phyloP scores from a whole-genome alignment of 805 yeast species.

The Candida patagonica region DNA sequence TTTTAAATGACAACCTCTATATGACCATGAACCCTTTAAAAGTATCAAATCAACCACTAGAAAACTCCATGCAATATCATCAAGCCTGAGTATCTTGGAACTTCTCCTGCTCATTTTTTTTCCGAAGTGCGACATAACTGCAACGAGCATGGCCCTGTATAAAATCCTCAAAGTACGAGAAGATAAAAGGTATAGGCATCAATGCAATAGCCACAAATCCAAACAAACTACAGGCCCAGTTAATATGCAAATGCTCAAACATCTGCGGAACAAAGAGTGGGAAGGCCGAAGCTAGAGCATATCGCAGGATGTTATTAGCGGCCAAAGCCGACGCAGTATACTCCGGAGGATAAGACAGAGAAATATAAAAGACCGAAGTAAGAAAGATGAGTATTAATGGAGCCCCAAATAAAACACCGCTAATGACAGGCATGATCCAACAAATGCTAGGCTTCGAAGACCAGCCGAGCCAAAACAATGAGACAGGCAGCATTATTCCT shows the following conservation, averaged over 20 bases:
- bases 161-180: slow-evolving; percentile 40
- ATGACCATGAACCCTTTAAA: no score
- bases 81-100: no score
- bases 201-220: slow-evolving; percentile 41
- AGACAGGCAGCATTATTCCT: slow-evolving; percentile 39
- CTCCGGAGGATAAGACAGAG: slow-evolving; percentile 20
- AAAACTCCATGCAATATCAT: no score
- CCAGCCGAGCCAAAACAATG: slow-evolving; percentile 61
- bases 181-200: slow-evolving; percentile 50
- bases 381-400: slow-evolving; percentile 3
- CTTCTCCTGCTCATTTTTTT: no score
- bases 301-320: slow-evolving; percentile 51
- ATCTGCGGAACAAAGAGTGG: slow-evolving; percentile 49
- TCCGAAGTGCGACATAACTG: not conserved
- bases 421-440: slow-evolving; percentile 50
- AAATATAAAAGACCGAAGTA: not conserved
- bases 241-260: slow-evolving; percentile 40
- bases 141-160: slow-evolving; percentile 15
- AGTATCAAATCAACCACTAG: no score
- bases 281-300: slow-evolving; percentile 51
- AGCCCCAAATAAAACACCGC: slow-evolving; percentile 31
- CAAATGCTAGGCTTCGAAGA: slow-evolving; percentile 36
- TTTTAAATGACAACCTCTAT: no score
- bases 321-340: slow-evolving; percentile 59
- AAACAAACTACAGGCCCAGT: slow-evolving; percentile 47